These are phyloP conservation scores for Candida yuanshanica DNA, from an alignment of 805 yeast genomes.

Conservation along the genomic window DNA sequence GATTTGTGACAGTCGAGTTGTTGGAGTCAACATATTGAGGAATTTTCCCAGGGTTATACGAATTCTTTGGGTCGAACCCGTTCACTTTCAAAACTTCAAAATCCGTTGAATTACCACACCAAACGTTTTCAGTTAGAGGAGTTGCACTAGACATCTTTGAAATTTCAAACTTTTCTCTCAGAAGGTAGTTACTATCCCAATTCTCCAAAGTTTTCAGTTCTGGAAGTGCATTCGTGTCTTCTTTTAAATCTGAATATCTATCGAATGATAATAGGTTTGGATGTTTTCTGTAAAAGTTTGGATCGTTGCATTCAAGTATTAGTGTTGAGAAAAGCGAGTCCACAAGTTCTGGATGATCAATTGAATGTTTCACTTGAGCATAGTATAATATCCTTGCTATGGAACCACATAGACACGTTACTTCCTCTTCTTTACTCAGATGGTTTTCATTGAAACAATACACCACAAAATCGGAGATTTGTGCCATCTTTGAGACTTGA, in stretches of 20 bases:
- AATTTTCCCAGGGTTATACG: constrained; percentile 7
- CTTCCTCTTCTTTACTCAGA: constrained; percentile 13
- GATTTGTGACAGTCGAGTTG: constrained; percentile 44
- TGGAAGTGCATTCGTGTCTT: neutral
- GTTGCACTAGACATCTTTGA: constrained; percentile 80
- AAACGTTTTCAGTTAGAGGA: constrained; percentile 46
- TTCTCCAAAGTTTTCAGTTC: constrained; percentile 34
- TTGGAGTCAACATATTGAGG: constrained; percentile 45
- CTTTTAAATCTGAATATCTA: constrained; percentile 20
- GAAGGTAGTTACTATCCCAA: constrained; percentile 65
- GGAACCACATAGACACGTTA: constrained; percentile 32
- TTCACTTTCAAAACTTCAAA: constrained; percentile 35
- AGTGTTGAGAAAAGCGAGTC: constrained; percentile 20
- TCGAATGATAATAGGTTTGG: constrained; percentile 20
- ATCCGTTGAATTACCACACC: constrained; percentile 84
- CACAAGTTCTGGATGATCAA: constrained; percentile 23
- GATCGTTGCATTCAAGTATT: constrained; percentile 13
- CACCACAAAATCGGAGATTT: constrained; percentile 69
- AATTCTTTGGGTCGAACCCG: constrained; percentile 10
- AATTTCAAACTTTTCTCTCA: constrained; percentile 78
- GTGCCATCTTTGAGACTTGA: constrained; percentile 76
- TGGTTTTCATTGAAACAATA: constrained; percentile 53
- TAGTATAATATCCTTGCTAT: constrained; percentile 36
- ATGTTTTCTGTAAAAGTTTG: constrained; percentile 10
- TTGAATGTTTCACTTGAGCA: constrained; percentile 33